Percentiles rank a stretch among this genome's conserved stretches.
These are phyloP conservation scores for Straminergon stramineum DNA, from an alignment of 225 moss, liverwort and hornwort genomes.

Conservation along the genomic window DNA sequence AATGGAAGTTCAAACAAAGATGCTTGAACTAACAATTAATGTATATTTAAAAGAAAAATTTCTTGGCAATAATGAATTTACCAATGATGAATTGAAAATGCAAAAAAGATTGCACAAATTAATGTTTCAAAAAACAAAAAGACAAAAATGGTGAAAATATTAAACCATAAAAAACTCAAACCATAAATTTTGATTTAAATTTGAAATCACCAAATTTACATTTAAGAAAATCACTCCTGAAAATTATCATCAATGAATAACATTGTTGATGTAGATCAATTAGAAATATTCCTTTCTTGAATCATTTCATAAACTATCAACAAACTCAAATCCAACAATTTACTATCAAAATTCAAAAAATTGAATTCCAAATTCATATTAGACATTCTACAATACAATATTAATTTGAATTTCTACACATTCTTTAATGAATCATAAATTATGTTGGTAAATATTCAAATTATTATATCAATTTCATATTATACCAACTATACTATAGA, in stretches of 20 bases:
- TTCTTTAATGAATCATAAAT: background rate
- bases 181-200: background rate
- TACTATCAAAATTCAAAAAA: background rate
- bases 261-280: background rate
- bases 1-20: constrained; percentile 20
- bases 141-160: background rate
- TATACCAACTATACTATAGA: background rate
- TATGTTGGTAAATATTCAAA: background rate
- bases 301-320: background rate
- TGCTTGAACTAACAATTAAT: constrained; percentile 10
- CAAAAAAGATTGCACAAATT: constrained; percentile 19
- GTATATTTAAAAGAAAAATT: constrained; percentile 21
- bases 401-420: background rate
- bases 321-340: background rate
- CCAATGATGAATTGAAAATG: constrained; percentile 22
- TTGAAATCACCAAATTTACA: background rate
- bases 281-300: background rate
- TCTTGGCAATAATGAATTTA: background rate
- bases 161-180: background rate
- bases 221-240: background rate
- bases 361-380: background rate
- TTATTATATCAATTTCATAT: background rate
- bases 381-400: background rate
- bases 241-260: background rate
- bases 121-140: background rate